Percentiles rank a stretch among this genome's conserved stretches.
Conservation (phyloP, 1,139 yeast genomes). For the Zygoascus hellenicus region DNA sequence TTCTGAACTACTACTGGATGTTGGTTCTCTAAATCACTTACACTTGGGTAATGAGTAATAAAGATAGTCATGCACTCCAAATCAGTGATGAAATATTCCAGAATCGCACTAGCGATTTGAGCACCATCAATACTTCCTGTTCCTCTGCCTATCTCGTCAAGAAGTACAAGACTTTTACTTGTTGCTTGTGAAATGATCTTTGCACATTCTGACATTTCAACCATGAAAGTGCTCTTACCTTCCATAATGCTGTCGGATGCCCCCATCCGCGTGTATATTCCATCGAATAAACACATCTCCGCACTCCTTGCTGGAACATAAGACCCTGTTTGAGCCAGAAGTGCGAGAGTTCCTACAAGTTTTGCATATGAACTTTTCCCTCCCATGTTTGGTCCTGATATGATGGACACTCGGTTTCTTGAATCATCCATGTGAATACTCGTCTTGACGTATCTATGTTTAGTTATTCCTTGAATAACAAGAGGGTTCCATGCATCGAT, state of each 20-base stretch:
- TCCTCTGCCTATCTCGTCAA: conserved; percentile 66
- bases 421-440: conserved; percentile 47
- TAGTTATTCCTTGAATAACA: not conserved
- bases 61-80: conserved; percentile 58
- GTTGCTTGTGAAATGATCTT: conserved; percentile 49
- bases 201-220: conserved; percentile 63
- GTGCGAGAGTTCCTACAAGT: conserved; percentile 53
- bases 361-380: conserved; percentile 69
- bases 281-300: conserved; percentile 52
- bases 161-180: conserved; percentile 48
- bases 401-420: conserved; percentile 45
- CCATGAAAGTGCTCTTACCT: conserved; percentile 73
- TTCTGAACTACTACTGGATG: conserved; percentile 44
- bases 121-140: conserved; percentile 90
- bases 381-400: conserved; percentile 77
- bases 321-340: conserved; percentile 88
- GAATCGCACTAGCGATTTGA: conserved; percentile 73
- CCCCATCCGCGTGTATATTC: conserved; percentile 54
- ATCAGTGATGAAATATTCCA: conserved; percentile 52
- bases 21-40: conserved; percentile 47
- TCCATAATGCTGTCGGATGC: conserved; percentile 63
- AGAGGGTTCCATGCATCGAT: conserved; percentile 8
- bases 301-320: conserved; percentile 66
- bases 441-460: conserved; percentile 56
- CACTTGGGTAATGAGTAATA: conserved; percentile 83